Conservation (phyloP, 1,284 basidiomycete species). For the Singerocomus inundabilis region DNA sequence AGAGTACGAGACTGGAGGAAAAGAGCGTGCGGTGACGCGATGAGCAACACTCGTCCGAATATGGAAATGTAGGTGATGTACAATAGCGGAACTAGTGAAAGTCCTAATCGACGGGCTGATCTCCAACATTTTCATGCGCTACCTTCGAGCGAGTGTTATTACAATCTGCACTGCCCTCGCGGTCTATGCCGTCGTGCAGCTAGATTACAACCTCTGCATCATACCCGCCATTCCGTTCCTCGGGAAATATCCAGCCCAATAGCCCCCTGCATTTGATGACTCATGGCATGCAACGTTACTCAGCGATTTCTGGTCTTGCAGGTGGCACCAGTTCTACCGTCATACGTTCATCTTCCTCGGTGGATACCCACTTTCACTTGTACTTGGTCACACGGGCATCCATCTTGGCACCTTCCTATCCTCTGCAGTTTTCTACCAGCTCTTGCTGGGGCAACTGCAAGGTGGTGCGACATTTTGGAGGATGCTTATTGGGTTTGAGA, state of each 20-base stretch:
- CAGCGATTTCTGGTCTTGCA: conserved; percentile 42
- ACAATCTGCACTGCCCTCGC: conserved; percentile 39
- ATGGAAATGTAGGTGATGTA: no score
- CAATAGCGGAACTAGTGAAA: no score
- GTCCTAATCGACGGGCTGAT: no score
- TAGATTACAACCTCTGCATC: conserved; percentile 37
- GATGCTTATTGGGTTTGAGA: conserved; percentile 51
- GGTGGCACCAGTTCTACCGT: conserved; percentile 45
- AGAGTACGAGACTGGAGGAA: no score
- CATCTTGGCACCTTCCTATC: conserved; percentile 54
- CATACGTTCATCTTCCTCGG: conserved; percentile 33
- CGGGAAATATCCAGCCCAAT: conserved; percentile 32
- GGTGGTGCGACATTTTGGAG: conserved; percentile 41
- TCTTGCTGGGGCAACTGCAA: conserved; percentile 49
- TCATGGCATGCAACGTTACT: conserved; percentile 41
- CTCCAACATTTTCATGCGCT: no score
- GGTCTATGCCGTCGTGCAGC: conserved; percentile 44
- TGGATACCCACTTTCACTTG: conserved; percentile 33
- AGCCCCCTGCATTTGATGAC: conserved; percentile 39
- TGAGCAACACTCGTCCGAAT: no score
- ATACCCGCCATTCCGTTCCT: conserved; percentile 41
- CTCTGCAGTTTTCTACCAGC: conserved; percentile 54
- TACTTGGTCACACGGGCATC: conserved; percentile 43
- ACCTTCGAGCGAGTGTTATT: conserved; percentile 43
- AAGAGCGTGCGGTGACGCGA: no score